These are phyloP conservation scores for Monilinia laxa DNA, from an alignment of 2,329 filamentous ascomycete species.

Conservation along the genomic window DNA sequence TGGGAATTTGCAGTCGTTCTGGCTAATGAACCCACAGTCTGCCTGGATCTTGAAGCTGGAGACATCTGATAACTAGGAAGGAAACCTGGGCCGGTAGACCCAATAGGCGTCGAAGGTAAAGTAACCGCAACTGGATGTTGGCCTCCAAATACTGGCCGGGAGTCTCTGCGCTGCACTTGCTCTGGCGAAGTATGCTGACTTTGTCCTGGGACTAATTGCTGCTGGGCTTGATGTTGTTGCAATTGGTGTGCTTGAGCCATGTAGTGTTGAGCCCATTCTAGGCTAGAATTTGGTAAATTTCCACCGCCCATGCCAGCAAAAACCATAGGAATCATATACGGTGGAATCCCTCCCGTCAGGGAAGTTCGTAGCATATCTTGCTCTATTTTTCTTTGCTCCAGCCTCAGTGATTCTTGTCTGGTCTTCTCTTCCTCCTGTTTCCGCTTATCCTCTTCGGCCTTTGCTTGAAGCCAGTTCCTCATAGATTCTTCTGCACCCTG, in stretches of 20 bases:
- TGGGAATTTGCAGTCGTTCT: conserved; percentile 38
- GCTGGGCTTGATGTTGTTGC: conserved; percentile 44
- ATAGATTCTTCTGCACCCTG: conserved; percentile 68
- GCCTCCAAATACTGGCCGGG: conserved; percentile 41
- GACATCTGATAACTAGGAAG: conserved; percentile 40
- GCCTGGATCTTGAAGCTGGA: conserved; percentile 38
- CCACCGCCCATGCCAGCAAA: conserved; percentile 71
- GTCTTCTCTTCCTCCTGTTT: conserved; percentile 73
- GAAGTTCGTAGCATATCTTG: conserved; percentile 70
- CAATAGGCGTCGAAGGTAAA: conserved; percentile 39
- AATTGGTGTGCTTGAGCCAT: conserved; percentile 53
- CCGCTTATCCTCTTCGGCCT: conserved; percentile 70
- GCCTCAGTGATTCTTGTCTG: conserved; percentile 59
- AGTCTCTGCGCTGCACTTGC: conserved; percentile 55
- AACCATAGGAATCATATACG: conserved; percentile 71
- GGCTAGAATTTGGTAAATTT: conserved; percentile 56
- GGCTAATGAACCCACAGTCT: conserved; percentile 32
- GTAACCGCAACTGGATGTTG: conserved; percentile 34
- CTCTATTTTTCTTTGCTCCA: conserved; percentile 73
- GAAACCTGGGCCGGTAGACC: conserved; percentile 32
- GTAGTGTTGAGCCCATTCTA: conserved; percentile 70
- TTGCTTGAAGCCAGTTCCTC: conserved; percentile 69
- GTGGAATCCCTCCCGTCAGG: conserved; percentile 67
- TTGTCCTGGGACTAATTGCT: conserved; percentile 49
- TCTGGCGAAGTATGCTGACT: conserved; percentile 51